A percentile compares a stretch with the other conserved stretches of the same genome.
These are phyloP conservation scores for Aphanomyces stellatus DNA, from an alignment of 352 stramenopile species.

Conservation along the genomic window DNA sequence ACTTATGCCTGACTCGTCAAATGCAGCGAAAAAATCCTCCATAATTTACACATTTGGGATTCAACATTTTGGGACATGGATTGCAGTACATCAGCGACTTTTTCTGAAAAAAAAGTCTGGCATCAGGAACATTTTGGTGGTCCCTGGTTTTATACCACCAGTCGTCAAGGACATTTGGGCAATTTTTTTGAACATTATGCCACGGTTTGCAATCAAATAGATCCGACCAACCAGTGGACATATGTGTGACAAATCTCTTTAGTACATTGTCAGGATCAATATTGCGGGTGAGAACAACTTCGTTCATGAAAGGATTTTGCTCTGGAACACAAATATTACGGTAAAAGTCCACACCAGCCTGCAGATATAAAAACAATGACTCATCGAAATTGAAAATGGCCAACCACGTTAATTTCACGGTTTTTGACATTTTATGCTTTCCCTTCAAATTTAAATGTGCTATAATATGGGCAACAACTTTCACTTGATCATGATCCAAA, in stretches of 20 bases:
- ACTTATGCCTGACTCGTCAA: neutral
- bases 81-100: neutral
- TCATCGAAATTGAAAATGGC: neutral
- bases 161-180: neutral
- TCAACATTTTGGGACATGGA: neutral
- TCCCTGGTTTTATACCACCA: neutral
- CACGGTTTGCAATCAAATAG: neutral
- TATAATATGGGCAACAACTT: too few relatives aligned
- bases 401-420: neutral
- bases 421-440: neutral
- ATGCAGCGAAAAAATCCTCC: neutral
- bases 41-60: neutral
- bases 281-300: neutral
- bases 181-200: neutral
- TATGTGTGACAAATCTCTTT: neutral
- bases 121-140: neutral
- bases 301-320: neutral
- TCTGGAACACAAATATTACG: neutral
- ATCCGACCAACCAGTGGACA: neutral
- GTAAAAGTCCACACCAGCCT: neutral
- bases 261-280: neutral
- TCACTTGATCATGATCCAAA: too few relatives aligned
- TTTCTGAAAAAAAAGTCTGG: neutral
- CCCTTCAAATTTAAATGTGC: too few relatives aligned
- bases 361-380: neutral